Evolutionary conservation across 2,329 filamentous ascomycete genomes (phyloP), one percentile per base, ranked within the genome.

Genomic region (Claviceps humidiphila): DNA sequence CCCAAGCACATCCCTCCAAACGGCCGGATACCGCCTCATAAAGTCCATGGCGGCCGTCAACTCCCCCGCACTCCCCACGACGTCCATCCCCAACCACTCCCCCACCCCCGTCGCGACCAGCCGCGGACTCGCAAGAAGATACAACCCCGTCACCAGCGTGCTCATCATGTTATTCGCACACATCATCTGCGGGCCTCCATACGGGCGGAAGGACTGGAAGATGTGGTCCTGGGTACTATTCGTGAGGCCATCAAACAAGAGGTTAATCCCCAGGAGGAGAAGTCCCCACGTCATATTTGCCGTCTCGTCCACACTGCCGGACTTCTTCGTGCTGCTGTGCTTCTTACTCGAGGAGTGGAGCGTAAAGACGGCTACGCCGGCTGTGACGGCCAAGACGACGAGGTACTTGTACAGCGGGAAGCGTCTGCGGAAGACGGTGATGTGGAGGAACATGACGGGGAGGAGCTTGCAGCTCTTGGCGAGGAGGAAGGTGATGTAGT

Each of bases 151-250:
- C 53, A 97, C 74, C 47, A 82, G 64, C 3, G 89, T 91, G 60
- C 81, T 85, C 68, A 97, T 85, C 52, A 95, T 73, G 66, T 97
- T 98, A 69, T 96, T 89, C 41, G 91, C 90, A 66, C 90, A 94
- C 93, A 98, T 98, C 93, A 98, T 98, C 77, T 98, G 93, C 54
- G 91, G 89, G 9, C 93, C 93, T 2, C 82, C 81, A 66, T 93
- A 96, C 14, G 84, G 82, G 58, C 81, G 81, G 70, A 89, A 95
- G 6, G 80, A 76, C 57, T 71, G 70, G 67, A 97, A 96, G 67
- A 98, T 89, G 68, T 95, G 84, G 68, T 98, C 93, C 74, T 98
- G 93, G 2, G 91, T 95, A 51, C 85, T 89, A 69, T 98, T 98
- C 54, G 91, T 97, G 51, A 98, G 76, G 58, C 93, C 93, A 67